These are phyloP conservation scores for Didymella glomerata DNA, from an alignment of 2,329 filamentous ascomycete species.

Conservation along the genomic window DNA sequence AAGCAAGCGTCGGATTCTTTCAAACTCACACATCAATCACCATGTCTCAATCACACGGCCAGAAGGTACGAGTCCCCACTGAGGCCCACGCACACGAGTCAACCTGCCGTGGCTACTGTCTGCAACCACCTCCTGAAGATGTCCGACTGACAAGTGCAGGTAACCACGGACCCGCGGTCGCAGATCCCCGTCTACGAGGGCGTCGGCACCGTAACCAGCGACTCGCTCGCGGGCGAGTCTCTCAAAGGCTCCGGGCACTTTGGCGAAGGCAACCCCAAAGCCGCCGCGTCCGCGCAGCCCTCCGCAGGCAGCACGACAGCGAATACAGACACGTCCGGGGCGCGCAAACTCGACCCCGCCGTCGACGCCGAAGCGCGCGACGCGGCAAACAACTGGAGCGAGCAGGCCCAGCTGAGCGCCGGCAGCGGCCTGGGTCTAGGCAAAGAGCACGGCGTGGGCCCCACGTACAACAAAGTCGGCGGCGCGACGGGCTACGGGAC, in stretches of 20 bases:
- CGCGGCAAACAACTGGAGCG: constrained; percentile 50
- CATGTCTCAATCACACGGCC: constrained; percentile 22
- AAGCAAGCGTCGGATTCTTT: not conserved
- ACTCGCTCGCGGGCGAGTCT: constrained; percentile 81
- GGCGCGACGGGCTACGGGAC: constrained; percentile 33
- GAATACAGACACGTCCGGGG: constrained; percentile 64
- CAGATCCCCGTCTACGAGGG: constrained; percentile 64
- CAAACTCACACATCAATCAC: not conserved
- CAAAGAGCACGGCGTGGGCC: constrained; percentile 47
- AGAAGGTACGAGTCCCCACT: constrained; percentile 13
- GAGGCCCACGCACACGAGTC: constrained; percentile 1
- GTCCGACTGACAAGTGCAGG: constrained; percentile 33
- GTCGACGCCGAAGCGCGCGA: constrained; percentile 57
- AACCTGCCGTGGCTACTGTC: no score
- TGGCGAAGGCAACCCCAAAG: constrained; percentile 64
- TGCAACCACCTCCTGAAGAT: not conserved
- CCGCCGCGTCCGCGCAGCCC: constrained; percentile 59
- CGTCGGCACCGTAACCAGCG: constrained; percentile 69
- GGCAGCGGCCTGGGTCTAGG: constrained; percentile 43
- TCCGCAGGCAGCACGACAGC: constrained; percentile 64
- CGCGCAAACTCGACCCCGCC: constrained; percentile 61
- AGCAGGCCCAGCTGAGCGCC: constrained; percentile 53
- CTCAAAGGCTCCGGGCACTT: constrained; percentile 67
- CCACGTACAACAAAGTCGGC: constrained; percentile 44
- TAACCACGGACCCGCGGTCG: constrained; percentile 59